These are phyloP conservation scores for Ophiostoma montium DNA, from an alignment of 2,329 filamentous ascomycete genomes.

Conservation along the genomic window DNA sequence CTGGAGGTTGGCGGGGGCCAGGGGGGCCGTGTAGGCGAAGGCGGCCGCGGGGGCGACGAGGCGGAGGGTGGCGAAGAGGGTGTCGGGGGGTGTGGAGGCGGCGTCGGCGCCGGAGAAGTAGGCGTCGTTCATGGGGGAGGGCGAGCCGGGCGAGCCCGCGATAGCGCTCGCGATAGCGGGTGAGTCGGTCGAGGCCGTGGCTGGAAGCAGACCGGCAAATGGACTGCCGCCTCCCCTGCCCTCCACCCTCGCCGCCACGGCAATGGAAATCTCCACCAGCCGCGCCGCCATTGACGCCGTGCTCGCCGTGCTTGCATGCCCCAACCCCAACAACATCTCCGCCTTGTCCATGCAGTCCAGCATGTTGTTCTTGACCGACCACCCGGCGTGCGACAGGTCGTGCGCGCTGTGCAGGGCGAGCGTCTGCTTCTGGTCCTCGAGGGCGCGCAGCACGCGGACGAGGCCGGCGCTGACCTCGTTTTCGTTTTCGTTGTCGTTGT, in stretches of 20 bases:
- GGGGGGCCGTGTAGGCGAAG: slow-evolving; percentile 4
- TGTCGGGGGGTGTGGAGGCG: not conserved
- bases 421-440: slow-evolving; percentile 2
- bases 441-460: slow-evolving; percentile 5
- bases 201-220: not conserved
- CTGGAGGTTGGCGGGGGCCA: slow-evolving; percentile 3
- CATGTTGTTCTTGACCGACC: slow-evolving; percentile 9
- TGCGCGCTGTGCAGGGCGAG: not conserved
- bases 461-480: not conserved
- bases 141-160: no score
- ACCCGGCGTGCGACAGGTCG: slow-evolving; percentile 5
- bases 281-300: slow-evolving; percentile 6
- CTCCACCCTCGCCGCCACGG: not conserved
- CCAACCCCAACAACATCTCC: slow-evolving; percentile 4
- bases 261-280: slow-evolving; percentile 8
- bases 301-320: not conserved
- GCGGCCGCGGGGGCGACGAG: slow-evolving; percentile 7
- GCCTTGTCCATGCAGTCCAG: slow-evolving; percentile 9
- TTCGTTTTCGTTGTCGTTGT: not conserved
- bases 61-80: slow-evolving; percentile 7
- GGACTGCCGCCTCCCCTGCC: not conserved
- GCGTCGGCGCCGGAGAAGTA: slow-evolving; percentile 6
- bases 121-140: slow-evolving; percentile 6
- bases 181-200: no score
- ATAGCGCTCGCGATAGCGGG: no score